Conservation (phyloP, 1,284 basidiomycete genomes). For the Singerocomus inundabilis region DNA sequence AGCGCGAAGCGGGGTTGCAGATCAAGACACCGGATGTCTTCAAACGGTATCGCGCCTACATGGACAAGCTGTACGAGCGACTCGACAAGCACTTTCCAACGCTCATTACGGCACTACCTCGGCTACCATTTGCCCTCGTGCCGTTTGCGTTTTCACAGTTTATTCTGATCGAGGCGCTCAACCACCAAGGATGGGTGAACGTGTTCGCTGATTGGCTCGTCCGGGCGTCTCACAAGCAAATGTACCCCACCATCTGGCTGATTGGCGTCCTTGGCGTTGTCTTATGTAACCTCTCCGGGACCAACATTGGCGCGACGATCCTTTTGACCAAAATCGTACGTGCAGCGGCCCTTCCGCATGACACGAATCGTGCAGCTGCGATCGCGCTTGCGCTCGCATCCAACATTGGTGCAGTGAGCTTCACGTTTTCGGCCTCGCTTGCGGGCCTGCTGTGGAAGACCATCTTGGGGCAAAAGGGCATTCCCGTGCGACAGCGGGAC, state of each 20-base stretch:
- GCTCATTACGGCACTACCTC: slow-evolving; percentile 63
- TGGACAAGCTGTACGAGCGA: slow-evolving; percentile 20
- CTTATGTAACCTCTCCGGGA: slow-evolving; percentile 88
- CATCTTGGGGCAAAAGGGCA: slow-evolving; percentile 79
- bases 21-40: slow-evolving; percentile 6
- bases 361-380: slow-evolving; percentile 38
- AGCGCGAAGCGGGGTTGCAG: not conserved
- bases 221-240: slow-evolving; percentile 43
- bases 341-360: slow-evolving; percentile 26
- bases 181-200: slow-evolving; percentile 87
- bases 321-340: slow-evolving; percentile 64
- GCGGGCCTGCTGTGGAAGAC: slow-evolving; percentile 87
- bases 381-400: slow-evolving; percentile 78
- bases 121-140: slow-evolving; percentile 78
- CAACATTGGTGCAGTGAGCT: slow-evolving; percentile 91
- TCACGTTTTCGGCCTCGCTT: slow-evolving; percentile 88
- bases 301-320: slow-evolving; percentile 96
- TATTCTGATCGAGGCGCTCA: slow-evolving; percentile 86
- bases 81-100: slow-evolving; percentile 66
- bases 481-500: slow-evolving; percentile 59
- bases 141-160: slow-evolving; percentile 97
- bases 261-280: slow-evolving; percentile 64
- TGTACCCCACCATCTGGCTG: slow-evolving; percentile 55
- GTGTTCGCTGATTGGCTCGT: slow-evolving; percentile 79
- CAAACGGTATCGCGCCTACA: slow-evolving; percentile 18